Evolutionary conservation across 306 rosid genomes (phyloP), one percentile per base, ranked within the genome.

Genomic region (Begonia masoniana): DNA sequence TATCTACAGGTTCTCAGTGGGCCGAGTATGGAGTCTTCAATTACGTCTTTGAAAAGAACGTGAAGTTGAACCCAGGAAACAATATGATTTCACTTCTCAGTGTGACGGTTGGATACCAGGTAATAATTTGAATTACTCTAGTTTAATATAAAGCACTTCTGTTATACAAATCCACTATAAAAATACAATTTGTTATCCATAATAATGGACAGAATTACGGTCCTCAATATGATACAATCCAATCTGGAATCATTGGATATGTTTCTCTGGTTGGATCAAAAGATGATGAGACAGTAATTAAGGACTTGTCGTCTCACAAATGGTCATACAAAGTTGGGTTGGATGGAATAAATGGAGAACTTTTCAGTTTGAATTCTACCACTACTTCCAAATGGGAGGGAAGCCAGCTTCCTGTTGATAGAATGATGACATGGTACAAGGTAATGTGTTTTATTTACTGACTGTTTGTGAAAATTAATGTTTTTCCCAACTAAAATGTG

Each of bases 361-460:
- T 67, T 10, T 78, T 41, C 14, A 62, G 53, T 10, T 15, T 35
- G 1, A 68, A 65, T 26, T 70, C 82, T 2, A 23, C 43, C 11
- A 54, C 36, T 6, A 46, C 45, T 7, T 15, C 41, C 11, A 74
- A 71, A 50, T 78, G 88, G 84, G 58, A 56, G 49, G 45, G 68
- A 2, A 12, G 39, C 1, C 0, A 52, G 0, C 2, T 78, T 4
- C 80, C 85, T 6, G n/a, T 15, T 6, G 58, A 78, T 41, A 71
- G 47, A 19, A 75, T 26, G 68, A 48, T 82, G 60, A 82, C 82
- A 21, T 78, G 85, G 91, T 82, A 78, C 58, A 75, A 78, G 94
- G 84, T 77, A 74, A 74, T 41, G 23, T 51, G 10, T 17, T 31
- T 46, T 58, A 10, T 12, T 43, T 51, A 17, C 47, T 43, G 43